Conservation (phyloP, 768 basidiomycete species). For the Boletellus ananiceps region DNA sequence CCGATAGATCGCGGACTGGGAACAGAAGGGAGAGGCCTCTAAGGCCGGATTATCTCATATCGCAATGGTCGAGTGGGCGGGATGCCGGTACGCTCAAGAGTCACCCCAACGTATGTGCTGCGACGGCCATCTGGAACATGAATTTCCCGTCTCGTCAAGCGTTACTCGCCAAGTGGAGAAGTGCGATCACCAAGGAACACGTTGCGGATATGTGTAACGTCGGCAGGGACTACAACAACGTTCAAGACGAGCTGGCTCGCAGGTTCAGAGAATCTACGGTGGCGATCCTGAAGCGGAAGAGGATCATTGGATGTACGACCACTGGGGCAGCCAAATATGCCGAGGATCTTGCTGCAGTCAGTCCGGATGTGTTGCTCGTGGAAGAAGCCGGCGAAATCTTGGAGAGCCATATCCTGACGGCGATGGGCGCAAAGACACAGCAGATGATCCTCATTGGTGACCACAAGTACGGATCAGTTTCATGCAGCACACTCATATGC, state of each 20-base stretch:
- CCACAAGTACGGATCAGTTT: constrained; percentile 48
- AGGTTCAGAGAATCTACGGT: constrained; percentile 35
- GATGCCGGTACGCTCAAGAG: constrained; percentile 42
- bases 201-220: constrained; percentile 32
- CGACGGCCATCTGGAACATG: constrained; percentile 38
- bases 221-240: constrained; percentile 39
- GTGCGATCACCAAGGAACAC: constrained; percentile 32
- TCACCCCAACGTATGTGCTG: constrained; percentile 19
- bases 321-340: constrained; percentile 65
- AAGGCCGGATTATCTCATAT: constrained; percentile 38
- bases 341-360: constrained; percentile 40
- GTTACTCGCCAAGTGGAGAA: constrained; percentile 34
- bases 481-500: background rate
- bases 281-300: constrained; percentile 40
- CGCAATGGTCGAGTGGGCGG: constrained; percentile 42
- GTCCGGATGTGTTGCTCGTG: constrained; percentile 54
- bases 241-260: constrained; percentile 33
- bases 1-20: constrained; percentile 42
- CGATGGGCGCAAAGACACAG: constrained; percentile 43
- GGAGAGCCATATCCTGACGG: constrained; percentile 62
- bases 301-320: constrained; percentile 67
- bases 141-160: constrained; percentile 23
- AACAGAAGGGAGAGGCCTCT: constrained; percentile 38
- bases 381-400: constrained; percentile 75
- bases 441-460: constrained; percentile 70